A percentile compares a stretch with the other conserved stretches of the same genome.
phyloP scores from a whole-genome alignment of 495 filamentous ascomycete genomes.

The Aspergillus bertholletiae region DNA sequence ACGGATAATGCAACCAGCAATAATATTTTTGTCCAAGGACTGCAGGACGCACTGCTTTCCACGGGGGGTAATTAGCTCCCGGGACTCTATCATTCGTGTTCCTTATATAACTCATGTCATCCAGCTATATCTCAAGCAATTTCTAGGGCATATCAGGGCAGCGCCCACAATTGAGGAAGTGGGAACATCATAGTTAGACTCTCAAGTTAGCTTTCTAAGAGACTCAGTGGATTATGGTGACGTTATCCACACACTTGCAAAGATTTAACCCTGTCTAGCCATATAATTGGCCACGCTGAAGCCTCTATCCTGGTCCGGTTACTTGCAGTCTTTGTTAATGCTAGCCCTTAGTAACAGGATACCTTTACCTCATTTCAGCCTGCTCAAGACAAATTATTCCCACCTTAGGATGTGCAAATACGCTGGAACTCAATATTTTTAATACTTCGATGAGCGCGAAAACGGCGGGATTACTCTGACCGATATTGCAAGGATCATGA shows the following conservation, averaged over 20 bases:
- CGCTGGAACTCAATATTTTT: conserved; percentile 8
- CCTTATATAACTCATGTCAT: conserved; percentile 17
- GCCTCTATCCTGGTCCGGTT: conserved; percentile 5
- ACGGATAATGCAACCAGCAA: conserved; percentile 11
- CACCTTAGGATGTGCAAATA: conserved; percentile 18
- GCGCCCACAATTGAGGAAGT: conserved; percentile 5
- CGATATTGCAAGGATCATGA: conserved; percentile 11
- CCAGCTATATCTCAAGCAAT: conserved; percentile 13
- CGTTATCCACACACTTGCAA: conserved; percentile 10
- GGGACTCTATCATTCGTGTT: background rate
- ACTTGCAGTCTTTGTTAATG: conserved; percentile 16
- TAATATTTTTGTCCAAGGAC: conserved; percentile 1
- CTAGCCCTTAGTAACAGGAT: conserved; percentile 12
- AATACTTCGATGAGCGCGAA: too few relatives aligned
- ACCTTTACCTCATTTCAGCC: conserved; percentile 5
- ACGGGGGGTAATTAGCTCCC: background rate
- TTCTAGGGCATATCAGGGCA: conserved; percentile 12
- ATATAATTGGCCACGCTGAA: background rate
- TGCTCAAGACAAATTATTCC: conserved; percentile 9
- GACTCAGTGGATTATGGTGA: background rate
- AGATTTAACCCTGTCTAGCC: conserved; percentile 1
- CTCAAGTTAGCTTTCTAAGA: background rate
- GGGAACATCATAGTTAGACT: background rate
- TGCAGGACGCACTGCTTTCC: conserved; percentile 7
- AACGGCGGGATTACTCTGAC: conserved; percentile 5